Base-by-base conservation (phyloP, 768 basidiomycete species). In the Strobilomyces confusus region DNA sequence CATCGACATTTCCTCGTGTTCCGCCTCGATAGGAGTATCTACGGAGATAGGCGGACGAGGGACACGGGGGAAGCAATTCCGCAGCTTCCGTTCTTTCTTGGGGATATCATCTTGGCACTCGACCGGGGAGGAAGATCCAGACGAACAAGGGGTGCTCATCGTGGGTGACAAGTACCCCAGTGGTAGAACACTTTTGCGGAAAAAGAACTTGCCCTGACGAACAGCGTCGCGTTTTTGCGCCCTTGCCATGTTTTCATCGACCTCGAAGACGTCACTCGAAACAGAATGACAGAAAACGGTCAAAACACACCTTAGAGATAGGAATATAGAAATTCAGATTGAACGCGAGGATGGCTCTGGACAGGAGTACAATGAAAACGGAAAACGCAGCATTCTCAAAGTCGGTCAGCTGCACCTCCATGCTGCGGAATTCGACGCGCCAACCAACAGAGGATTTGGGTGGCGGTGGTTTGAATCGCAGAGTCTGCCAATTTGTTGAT, bases 401-500 rank as follows among this genome's bases (percentile, higher is more conserved):
- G 73, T 99, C 97, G 9, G 97, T 98, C 67, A 98, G 82, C 65
- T 98, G 97, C 3, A 98, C 94, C 69, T 99, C 97, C 97, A 98
- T 98, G 68, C 90, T 92, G 52, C 97, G 80, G 73, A 99, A 99
- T 69, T 99, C 97, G 5, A 98, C 95, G 37, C 97, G 80, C 97
- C 97, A 99, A 30, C 95, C 97, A 50, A 98, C 98, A 8, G 83
- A 69, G 6, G 95, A 93, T 50, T 89, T 86, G 5, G 91, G 86
- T 25, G 97, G 95, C 13, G 97, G 97, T 3, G 97, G 97, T 69
- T 99, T 99, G 81, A 99, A 99, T 44, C 97, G 83, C 30, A 99
- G 77, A 0, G 97, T 98, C 73, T 99, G 97, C 97, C 97, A 99
- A 65, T 99, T 99, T 5, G 97, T 99, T 2, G 97, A 98, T 81